Evolutionary conservation across 768 basidiomycete species (phyloP).

Genomic region (Brasilioporus rufonigricans): DNA sequence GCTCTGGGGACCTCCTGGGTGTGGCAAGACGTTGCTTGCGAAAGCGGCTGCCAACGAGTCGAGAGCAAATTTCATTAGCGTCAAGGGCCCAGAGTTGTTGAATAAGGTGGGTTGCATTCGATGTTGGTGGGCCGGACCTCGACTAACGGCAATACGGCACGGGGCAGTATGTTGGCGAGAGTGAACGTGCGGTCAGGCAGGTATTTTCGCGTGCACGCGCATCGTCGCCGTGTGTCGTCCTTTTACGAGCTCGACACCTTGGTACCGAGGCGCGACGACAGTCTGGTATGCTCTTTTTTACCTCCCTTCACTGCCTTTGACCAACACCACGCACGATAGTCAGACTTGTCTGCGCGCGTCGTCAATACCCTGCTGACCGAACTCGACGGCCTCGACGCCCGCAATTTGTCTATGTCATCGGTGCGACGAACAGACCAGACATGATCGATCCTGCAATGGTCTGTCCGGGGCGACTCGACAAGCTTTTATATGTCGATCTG

Average conservation of each 20-base stretch:
- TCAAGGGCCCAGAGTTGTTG: background rate
- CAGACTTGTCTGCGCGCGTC: too few relatives aligned
- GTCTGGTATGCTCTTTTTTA: too few relatives aligned
- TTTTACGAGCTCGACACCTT: too few relatives aligned
- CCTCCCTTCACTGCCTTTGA: too few relatives aligned
- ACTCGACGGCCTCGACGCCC: background rate
- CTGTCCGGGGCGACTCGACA: slow-evolving; percentile 90
- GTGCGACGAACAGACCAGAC: too few relatives aligned
- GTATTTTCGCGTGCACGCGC: background rate
- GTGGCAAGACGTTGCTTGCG: background rate
- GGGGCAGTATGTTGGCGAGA: background rate
- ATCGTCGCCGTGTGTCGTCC: too few relatives aligned
- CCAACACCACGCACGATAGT: too few relatives aligned
- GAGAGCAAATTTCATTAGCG: background rate
- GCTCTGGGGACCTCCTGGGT: background rate
- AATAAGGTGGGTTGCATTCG: background rate
- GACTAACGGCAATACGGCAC: background rate
- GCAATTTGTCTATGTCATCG: slow-evolving; percentile 76
- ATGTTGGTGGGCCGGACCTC: background rate
- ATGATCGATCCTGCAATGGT: too few relatives aligned
- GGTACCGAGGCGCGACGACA: too few relatives aligned
- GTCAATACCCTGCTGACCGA: background rate
- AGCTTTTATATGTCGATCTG: slow-evolving; percentile 89
- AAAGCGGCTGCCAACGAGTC: background rate
- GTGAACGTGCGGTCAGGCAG: background rate